These are phyloP conservation scores for Rutstroemia sp. DNA, from an alignment of 2,329 filamentous ascomycete species.

Conservation along the genomic window DNA sequence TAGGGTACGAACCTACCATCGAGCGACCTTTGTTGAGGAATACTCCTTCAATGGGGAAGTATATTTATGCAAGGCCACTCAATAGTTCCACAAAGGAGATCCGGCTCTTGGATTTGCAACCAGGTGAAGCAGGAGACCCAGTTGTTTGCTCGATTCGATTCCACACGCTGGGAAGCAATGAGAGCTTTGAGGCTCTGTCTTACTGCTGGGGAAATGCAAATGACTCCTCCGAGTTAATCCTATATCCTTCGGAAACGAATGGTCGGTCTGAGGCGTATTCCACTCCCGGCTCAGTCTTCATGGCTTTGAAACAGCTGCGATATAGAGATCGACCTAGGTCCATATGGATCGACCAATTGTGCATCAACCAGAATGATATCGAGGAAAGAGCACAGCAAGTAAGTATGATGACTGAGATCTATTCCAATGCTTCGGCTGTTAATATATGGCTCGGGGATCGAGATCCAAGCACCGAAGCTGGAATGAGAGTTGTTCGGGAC, in stretches of 20 bases:
- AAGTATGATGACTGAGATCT: not conserved
- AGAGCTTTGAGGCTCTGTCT: not conserved
- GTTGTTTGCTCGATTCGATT: no score
- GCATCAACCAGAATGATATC: conserved; percentile 7
- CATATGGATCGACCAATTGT: conserved; percentile 5
- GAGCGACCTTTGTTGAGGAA: no score
- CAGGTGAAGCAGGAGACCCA: no score
- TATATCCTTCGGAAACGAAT: not conserved
- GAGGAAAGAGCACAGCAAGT: conserved; percentile 3
- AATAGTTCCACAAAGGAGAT: no score
- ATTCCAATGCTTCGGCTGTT: not conserved
- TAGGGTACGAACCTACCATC: no score
- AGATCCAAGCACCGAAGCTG: not conserved
- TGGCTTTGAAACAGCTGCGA: not conserved
- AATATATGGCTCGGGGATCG: not conserved
- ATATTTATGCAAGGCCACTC: no score
- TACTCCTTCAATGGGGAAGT: no score
- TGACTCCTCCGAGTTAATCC: not conserved
- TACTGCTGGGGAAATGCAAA: not conserved
- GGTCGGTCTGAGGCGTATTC: not conserved
- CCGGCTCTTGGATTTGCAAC: no score
- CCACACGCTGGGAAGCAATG: no score
- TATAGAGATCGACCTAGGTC: not conserved
- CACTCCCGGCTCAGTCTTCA: not conserved
- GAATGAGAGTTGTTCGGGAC: no score